Evolutionary conservation across 345 rosid genomes (phyloP).

Genomic region (Gossypium australe): DNA sequence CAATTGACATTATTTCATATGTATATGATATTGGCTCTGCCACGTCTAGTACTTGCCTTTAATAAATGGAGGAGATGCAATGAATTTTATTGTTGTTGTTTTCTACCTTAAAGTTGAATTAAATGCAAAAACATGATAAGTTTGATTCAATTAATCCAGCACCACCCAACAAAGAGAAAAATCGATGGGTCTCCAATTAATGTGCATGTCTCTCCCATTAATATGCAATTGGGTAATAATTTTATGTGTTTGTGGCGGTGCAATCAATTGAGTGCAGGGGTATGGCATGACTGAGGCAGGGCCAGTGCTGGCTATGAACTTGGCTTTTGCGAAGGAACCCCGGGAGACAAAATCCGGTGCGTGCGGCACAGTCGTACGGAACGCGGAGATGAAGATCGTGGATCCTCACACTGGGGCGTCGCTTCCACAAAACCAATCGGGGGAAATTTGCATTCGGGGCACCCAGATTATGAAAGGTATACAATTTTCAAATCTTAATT

Average conservation of each 20-base stretch:
- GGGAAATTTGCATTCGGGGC: slow-evolving; percentile 65
- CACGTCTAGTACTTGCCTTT: not conserved
- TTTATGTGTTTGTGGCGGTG: not conserved
- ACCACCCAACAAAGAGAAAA: not conserved
- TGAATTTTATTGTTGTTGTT: not conserved
- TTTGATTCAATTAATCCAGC: not conserved
- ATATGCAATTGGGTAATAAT: too few relatives aligned
- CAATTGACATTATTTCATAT: not conserved
- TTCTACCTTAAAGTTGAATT: not conserved
- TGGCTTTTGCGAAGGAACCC: slow-evolving; percentile 54
- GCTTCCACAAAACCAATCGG: slow-evolving; percentile 40
- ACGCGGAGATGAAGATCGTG: slow-evolving; percentile 63
- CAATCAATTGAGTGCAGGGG: slow-evolving; percentile 25
- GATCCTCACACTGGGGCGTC: slow-evolving; percentile 47
- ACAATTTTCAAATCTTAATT: not conserved
- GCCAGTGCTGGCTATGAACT: slow-evolving; percentile 49
- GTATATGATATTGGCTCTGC: not conserved
- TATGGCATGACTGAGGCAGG: slow-evolving; percentile 81
- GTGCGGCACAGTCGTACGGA: slow-evolving; percentile 56
- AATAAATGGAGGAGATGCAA: not conserved
- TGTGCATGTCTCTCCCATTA: too few relatives aligned
- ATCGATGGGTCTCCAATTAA: not conserved
- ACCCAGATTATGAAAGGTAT: slow-evolving; percentile 64
- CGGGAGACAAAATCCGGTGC: slow-evolving; percentile 50
- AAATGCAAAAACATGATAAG: not conserved